Conservation (phyloP, 345 rosid species). For the Gossypium herbaceum region DNA sequence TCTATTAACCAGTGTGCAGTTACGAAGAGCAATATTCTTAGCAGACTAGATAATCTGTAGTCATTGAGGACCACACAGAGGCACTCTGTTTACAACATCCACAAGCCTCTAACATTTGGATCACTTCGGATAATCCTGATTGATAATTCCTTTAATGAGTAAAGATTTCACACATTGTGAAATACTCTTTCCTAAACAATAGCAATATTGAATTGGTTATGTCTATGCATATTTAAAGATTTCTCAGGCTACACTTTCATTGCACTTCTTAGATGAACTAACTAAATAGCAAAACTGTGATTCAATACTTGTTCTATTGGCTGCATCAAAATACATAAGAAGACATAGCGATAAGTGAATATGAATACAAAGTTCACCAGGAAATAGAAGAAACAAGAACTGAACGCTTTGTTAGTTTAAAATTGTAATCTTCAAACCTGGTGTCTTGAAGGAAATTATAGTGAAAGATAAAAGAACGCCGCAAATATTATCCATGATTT, state of each 20-base stretch:
- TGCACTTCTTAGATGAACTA: not conserved
- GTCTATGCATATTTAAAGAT: not conserved
- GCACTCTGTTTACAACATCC: not conserved
- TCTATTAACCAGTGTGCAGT: not conserved
- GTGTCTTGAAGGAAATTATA: not conserved
- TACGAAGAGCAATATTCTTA: not conserved
- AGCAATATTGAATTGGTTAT: not conserved
- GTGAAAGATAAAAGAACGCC: not conserved
- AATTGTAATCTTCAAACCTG: not conserved
- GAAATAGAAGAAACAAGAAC: not conserved
- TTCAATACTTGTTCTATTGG: not conserved
- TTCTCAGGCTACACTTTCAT: not conserved
- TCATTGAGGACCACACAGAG: constrained; percentile 4
- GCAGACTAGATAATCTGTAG: not conserved
- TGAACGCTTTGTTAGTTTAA: not conserved
- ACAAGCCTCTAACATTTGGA: not conserved
- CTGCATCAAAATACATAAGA: not conserved
- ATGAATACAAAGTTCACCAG: not conserved
- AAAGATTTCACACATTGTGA: not conserved
- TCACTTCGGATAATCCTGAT: not conserved
- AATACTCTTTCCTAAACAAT: not conserved
- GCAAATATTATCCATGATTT: not conserved
- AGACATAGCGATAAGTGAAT: not conserved
- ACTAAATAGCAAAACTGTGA: not conserved
- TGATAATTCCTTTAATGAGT: not conserved